Conservation (phyloP, 2,329 filamentous ascomycete genomes). For the Hypoxylon sp. region DNA sequence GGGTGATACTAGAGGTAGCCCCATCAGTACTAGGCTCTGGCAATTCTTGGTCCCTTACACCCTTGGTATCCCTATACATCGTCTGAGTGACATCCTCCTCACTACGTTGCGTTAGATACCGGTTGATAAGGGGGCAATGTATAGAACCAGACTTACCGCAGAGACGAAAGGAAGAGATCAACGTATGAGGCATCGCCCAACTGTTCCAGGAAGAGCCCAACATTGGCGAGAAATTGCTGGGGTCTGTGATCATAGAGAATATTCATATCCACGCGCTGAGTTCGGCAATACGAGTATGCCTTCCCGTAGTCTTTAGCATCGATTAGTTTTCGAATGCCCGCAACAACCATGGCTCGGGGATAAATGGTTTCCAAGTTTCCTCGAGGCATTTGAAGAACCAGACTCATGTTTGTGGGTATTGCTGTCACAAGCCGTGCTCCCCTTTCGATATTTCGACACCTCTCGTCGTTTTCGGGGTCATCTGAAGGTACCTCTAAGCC, state of each 20-base stretch:
- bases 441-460: constrained; percentile 90
- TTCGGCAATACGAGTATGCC: constrained; percentile 88
- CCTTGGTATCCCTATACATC: constrained; percentile 89
- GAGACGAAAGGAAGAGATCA: constrained; percentile 88
- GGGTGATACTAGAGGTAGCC: background rate
- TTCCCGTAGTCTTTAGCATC: constrained; percentile 81
- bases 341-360: constrained; percentile 89
- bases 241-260: constrained; percentile 95
- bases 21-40: constrained; percentile 26
- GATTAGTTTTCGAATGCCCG: constrained; percentile 84
- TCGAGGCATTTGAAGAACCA: constrained; percentile 93
- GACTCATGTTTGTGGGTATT: constrained; percentile 84
- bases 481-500: constrained; percentile 85
- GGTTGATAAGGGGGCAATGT: background rate
- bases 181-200: constrained; percentile 82
- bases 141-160: constrained; percentile 64
- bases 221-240: constrained; percentile 79
- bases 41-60: constrained; percentile 45
- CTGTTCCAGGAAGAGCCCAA: constrained; percentile 83
- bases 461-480: constrained; percentile 89
- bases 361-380: constrained; percentile 96
- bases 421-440: constrained; percentile 87
- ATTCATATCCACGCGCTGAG: constrained; percentile 97
- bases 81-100: constrained; percentile 93
- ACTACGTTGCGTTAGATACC: constrained; percentile 53